Percentiles rank a stretch among this genome's conserved stretches.
Evolutionary conservation across 2,329 filamentous ascomycete genomes (phyloP).

Genomic region (Apiospora saccharicola): DNA sequence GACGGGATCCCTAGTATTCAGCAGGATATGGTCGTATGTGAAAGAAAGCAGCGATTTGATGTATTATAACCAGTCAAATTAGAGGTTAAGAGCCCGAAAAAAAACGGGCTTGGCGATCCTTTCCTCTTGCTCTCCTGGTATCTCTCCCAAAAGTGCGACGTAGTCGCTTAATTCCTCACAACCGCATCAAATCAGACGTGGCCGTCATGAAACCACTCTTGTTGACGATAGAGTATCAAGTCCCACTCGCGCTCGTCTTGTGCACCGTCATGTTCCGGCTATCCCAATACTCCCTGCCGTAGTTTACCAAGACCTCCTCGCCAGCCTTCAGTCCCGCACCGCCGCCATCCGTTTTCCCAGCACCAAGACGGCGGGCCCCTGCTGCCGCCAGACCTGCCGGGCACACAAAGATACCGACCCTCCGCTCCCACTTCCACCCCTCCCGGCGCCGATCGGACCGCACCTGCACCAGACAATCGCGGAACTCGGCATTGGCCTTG

Average conservation of each 20-base stretch:
- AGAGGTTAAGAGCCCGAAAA: no score
- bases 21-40: no score
- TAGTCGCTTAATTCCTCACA: not conserved
- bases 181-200: not conserved
- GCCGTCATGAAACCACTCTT: not conserved
- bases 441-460: slow-evolving; percentile 13
- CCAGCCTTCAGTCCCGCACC: slow-evolving; percentile 1
- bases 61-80: no score
- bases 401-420: slow-evolving; percentile 18
- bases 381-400: not conserved
- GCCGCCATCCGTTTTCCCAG: not conserved
- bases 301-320: slow-evolving; percentile 17
- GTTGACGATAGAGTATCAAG: not conserved
- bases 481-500: slow-evolving; percentile 22
- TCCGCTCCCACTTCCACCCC: slow-evolving; percentile 15
- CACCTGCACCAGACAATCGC: slow-evolving; percentile 19
- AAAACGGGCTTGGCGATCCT: no score
- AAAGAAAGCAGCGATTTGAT: no score
- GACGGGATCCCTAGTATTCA: no score
- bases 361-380: not conserved
- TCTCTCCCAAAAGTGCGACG: not conserved
- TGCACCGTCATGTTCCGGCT: slow-evolving; percentile 13
- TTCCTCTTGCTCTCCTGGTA: not conserved
- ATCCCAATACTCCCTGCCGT: slow-evolving; percentile 20
- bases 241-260: not conserved